Evolutionary conservation across 1,284 basidiomycete species (phyloP).

Genomic region (Rhodotorula sp.): DNA sequence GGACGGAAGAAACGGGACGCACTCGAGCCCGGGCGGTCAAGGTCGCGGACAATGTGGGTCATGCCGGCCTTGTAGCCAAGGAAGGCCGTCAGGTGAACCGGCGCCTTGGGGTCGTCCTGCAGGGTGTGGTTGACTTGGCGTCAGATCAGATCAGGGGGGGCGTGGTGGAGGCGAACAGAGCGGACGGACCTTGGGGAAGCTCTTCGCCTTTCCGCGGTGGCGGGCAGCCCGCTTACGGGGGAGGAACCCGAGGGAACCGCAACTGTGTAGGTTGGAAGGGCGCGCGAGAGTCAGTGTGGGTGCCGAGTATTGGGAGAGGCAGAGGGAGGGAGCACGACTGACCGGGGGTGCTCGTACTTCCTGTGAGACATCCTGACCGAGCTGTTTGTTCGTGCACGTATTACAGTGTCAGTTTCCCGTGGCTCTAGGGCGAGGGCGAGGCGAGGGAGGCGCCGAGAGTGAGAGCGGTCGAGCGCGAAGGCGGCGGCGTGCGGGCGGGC

Average conservation of each 20-base stretch:
- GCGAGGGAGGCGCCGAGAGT: constrained; percentile 6
- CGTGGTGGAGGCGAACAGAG: not conserved
- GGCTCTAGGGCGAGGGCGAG: not conserved
- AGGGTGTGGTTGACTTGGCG: too few species aligned
- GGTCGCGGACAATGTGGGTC: constrained; percentile 99
- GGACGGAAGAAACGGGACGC: constrained; percentile 42
- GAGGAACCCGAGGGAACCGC: constrained; percentile 51
- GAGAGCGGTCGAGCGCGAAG: not conserved
- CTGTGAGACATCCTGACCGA: constrained; percentile 43
- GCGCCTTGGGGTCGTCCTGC: constrained; percentile 99
- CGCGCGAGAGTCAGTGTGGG: not conserved
- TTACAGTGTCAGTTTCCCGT: not conserved
- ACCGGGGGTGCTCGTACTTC: constrained; percentile 46
- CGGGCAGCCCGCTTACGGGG: constrained; percentile 92
- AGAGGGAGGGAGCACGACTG: not conserved
- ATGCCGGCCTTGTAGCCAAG: constrained; percentile 99
- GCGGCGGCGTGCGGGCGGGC: too few species aligned
- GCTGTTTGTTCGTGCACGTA: not conserved
- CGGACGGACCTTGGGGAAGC: constrained; percentile 79
- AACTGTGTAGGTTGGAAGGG: constrained; percentile 12
- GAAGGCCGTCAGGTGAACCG: constrained; percentile 95
- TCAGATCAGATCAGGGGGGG: too few species aligned
- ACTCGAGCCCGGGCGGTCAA: constrained; percentile 98
- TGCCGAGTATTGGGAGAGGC: too few species aligned
- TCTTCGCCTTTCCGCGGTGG: constrained; percentile 96